Conservation (phyloP, 2,329 filamentous ascomycete species). For the Talaromyces sp. region DNA sequence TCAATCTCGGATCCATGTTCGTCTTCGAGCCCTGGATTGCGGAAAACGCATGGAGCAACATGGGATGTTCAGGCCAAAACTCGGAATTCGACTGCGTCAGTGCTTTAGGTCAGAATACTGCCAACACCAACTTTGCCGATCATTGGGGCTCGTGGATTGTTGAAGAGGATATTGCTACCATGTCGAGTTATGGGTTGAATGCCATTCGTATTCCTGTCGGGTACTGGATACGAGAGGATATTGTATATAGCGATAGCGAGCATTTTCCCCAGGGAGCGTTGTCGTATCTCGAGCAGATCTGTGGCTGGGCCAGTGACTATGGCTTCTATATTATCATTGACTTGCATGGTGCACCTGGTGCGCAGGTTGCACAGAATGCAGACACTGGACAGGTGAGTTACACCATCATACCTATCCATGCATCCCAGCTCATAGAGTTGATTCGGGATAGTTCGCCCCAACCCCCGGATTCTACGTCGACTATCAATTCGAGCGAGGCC, state of each 20-base stretch:
- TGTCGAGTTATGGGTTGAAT: constrained; percentile 49
- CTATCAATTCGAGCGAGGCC: constrained; percentile 53
- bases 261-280: constrained; percentile 49
- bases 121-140: constrained; percentile 44
- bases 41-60: constrained; percentile 41
- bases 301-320: constrained; percentile 45
- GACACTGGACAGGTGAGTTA: constrained; percentile 43
- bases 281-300: constrained; percentile 44
- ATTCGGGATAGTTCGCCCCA: constrained; percentile 26
- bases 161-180: constrained; percentile 46
- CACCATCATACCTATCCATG: not conserved
- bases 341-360: constrained; percentile 49
- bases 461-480: constrained; percentile 52
- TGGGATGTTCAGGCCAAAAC: constrained; percentile 44
- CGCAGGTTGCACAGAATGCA: constrained; percentile 43
- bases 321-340: constrained; percentile 53
- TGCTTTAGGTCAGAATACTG: constrained; percentile 43
- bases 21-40: constrained; percentile 54
- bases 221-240: constrained; percentile 51
- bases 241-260: constrained; percentile 46
- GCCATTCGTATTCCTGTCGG: constrained; percentile 52
- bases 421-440: not conserved
- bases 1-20: constrained; percentile 52
- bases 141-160: constrained; percentile 52
- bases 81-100: constrained; percentile 54